A percentile compares a stretch with the other conserved stretches of the same genome.
These are phyloP conservation scores for Anisogramma anomala DNA, from an alignment of 2,329 filamentous ascomycete genomes.

Conservation along the genomic window DNA sequence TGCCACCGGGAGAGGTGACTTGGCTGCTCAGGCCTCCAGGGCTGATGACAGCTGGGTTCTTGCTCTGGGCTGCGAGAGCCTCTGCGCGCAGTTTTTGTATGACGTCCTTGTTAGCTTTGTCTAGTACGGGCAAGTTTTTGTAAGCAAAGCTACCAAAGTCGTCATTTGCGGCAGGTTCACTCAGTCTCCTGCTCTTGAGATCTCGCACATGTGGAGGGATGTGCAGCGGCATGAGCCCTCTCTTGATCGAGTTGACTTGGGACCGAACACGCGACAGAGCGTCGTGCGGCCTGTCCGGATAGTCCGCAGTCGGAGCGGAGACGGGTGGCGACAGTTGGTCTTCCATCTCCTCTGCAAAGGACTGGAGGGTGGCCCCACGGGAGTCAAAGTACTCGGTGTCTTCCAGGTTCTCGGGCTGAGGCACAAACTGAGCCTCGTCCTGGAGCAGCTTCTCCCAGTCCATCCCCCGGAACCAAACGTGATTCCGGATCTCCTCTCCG, in stretches of 20 bases:
- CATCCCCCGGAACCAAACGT: constrained; percentile 77
- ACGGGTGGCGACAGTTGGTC: constrained; percentile 70
- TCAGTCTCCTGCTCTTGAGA: constrained; percentile 72
- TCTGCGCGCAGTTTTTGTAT: constrained; percentile 93
- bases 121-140: constrained; percentile 91
- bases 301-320: constrained; percentile 59
- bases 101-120: constrained; percentile 97
- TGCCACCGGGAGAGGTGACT: constrained; percentile 45
- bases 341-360: constrained; percentile 88
- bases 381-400: constrained; percentile 97
- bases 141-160: constrained; percentile 96
- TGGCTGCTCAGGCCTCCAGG: constrained; percentile 30
- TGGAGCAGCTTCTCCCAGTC: constrained; percentile 89
- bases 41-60: constrained; percentile 32
- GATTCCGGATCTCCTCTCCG: constrained; percentile 79
- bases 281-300: constrained; percentile 84
- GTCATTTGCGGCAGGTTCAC: constrained; percentile 77
- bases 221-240: constrained; percentile 85
- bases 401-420: constrained; percentile 82
- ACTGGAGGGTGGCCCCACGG: constrained; percentile 80
- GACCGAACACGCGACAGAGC: constrained; percentile 80
- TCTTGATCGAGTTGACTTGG: constrained; percentile 79
- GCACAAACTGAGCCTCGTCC: constrained; percentile 92
- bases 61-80: constrained; percentile 59
- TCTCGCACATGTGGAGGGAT: constrained; percentile 96